Evolutionary conservation across 2,329 filamentous ascomycete genomes (phyloP), one percentile per base, ranked within the genome.

Genomic region (Aspergillus sergii): DNA sequence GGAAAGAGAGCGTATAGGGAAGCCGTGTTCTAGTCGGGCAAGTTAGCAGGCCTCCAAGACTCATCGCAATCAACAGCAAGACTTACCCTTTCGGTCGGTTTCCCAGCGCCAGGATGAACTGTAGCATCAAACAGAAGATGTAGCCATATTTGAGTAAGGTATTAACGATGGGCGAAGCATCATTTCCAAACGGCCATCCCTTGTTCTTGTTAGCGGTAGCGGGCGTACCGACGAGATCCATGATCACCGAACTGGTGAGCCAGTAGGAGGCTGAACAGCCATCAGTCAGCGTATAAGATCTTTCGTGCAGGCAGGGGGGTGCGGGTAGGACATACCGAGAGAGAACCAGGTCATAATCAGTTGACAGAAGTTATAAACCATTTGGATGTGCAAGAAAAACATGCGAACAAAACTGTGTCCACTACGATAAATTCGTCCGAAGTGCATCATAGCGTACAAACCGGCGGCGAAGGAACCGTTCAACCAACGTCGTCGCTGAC

Each of bases 391-490:
- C 79, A 99, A 88, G 87, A 99, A 97, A 85, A 98, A 92, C 94
- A 99, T 97, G 83, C 95, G 94, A 70, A 98, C 81, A 68, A 98
- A 86, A 86, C 97, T 98, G 85, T 99, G 95, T 48, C 94, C 94
- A 77, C 90, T 94, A 85, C 96, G 96, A 87, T 99, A 99, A 90
- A 98, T 96, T 71, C 95, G 92, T 50, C 93, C 92, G 75, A 99
- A 99, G 79, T 99, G 95, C 91, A 99, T 97, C 69, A 98, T 86
- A 23, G 95, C 92, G 83, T 99, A 99, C 77, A 99, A 89, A 79
- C 92, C 93, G 79, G 95, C 95, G 60, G 95, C 95, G 75, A 99
- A 99, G 2, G 95, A 98, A 85, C 95, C 95, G 86, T 99, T 99
- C 71, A 99, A 84, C 95, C 95, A 99, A 85, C 95, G 91, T 85